Evolutionary conservation across 176 grass and related monocot species (phyloP).

Genomic region (Metroxylon sagu): DNA sequence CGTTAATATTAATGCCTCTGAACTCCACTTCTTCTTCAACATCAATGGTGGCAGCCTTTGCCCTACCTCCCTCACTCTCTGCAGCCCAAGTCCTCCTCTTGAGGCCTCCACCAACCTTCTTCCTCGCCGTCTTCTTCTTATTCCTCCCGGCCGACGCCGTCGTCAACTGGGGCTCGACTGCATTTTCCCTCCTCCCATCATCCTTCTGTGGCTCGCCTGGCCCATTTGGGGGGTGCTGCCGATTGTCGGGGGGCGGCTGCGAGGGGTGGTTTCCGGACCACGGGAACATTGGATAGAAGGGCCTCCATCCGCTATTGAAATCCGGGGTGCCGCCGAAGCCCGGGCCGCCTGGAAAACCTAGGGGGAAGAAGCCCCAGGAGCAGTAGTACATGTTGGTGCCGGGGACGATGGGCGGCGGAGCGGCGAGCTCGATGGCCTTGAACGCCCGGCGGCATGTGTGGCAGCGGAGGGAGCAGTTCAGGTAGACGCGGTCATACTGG

Average conservation of each 20-base stretch:
- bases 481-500: conserved; percentile 47
- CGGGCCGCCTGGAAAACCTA: conserved; percentile 50
- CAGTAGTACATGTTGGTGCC: conserved; percentile 98
- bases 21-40: conserved; percentile 27
- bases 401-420: conserved; percentile 55
- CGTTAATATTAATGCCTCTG: conserved; percentile 78
- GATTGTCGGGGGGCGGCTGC: neutral
- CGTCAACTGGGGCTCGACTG: neutral
- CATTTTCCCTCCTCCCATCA: conserved; percentile 16
- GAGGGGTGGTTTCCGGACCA: conserved; percentile 15
- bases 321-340: conserved; percentile 9
- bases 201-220: conserved; percentile 7
- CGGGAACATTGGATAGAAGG: conserved; percentile 52
- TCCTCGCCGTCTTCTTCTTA: conserved; percentile 62
- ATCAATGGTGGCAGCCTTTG: neutral
- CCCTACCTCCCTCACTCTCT: neutral
- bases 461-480: conserved; percentile 62
- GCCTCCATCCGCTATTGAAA: conserved; percentile 46
- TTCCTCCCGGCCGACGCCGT: conserved; percentile 28
- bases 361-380: conserved; percentile 90
- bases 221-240: neutral
- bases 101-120: conserved; percentile 40
- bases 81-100: conserved; percentile 9
- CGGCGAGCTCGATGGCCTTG: conserved; percentile 41
- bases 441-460: conserved; percentile 65